Evolutionary conservation across 352 stramenopile species (phyloP).

Genomic region (Globisporangium paroecandrum): DNA sequence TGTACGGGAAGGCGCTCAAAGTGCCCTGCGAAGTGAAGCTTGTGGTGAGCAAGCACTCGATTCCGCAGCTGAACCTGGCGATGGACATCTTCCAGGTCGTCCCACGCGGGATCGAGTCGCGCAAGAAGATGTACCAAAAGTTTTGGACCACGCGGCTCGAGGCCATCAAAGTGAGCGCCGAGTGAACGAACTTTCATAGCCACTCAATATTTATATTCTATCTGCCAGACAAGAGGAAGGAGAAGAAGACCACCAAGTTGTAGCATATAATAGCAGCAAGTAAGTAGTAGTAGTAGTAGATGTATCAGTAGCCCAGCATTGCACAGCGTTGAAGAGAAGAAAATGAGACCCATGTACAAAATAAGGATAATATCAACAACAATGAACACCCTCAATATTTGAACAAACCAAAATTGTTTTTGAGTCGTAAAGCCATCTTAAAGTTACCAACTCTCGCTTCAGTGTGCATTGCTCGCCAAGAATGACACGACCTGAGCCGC

Average conservation of each 20-base stretch:
- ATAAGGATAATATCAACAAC: background rate
- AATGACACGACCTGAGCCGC: slow-evolving; percentile 30
- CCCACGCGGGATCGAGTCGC: slow-evolving; percentile 31
- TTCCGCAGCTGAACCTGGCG: slow-evolving; percentile 35
- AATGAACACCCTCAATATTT: background rate
- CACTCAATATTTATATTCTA: slow-evolving; percentile 9
- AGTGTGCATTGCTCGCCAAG: slow-evolving; percentile 15
- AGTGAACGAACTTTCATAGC: background rate
- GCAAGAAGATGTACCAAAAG: slow-evolving; percentile 33
- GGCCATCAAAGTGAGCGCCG: slow-evolving; percentile 18
- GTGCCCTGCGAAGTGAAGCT: slow-evolving; percentile 26
- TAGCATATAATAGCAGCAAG: slow-evolving; percentile 2
- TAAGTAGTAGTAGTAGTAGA: background rate
- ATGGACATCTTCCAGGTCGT: slow-evolving; percentile 41
- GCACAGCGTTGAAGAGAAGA: background rate
- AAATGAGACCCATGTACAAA: background rate
- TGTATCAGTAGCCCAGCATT: background rate
- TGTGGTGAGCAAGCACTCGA: slow-evolving; percentile 24
- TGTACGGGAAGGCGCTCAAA: slow-evolving; percentile 24
- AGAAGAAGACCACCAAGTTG: background rate
- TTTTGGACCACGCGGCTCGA: slow-evolving; percentile 16
- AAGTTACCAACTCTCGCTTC: background rate
- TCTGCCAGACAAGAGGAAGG: background rate
- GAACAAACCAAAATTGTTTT: background rate
- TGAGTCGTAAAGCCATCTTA: background rate